phyloP scores from a whole-genome alignment of 2,329 filamentous ascomycete species.

The Apiospora koreana region DNA sequence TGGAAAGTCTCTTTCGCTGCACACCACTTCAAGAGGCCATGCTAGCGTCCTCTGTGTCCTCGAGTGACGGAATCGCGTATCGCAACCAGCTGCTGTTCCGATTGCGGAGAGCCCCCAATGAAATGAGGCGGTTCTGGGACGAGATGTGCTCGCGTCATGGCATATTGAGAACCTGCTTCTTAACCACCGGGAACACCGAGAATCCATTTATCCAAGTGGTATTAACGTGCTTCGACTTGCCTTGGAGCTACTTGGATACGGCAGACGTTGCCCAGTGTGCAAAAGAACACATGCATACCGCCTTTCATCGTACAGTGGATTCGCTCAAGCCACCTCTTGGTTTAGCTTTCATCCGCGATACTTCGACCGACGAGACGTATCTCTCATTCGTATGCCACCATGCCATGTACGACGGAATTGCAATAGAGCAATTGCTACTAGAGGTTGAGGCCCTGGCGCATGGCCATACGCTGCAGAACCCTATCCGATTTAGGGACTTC shows the following conservation, averaged over 20 bases:
- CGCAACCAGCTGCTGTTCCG: slow-evolving; percentile 71
- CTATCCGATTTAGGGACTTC: slow-evolving; percentile 64
- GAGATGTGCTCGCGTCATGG: slow-evolving; percentile 66
- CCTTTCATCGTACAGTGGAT: slow-evolving; percentile 42
- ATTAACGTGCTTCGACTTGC: slow-evolving; percentile 44
- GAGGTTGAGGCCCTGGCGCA: slow-evolving; percentile 67
- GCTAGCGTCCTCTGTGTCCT: slow-evolving; percentile 57
- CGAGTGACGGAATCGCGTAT: slow-evolving; percentile 54
- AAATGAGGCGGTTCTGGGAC: slow-evolving; percentile 62
- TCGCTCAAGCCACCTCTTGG: slow-evolving; percentile 47
- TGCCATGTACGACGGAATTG: slow-evolving; percentile 83
- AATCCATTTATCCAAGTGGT: slow-evolving; percentile 75
- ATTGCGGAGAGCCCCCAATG: slow-evolving; percentile 49
- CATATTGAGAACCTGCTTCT: slow-evolving; percentile 78
- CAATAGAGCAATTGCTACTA: slow-evolving; percentile 67
- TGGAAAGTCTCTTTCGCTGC: slow-evolving; percentile 71
- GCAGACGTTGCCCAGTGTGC: slow-evolving; percentile 22
- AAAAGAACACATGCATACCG: slow-evolving; percentile 37
- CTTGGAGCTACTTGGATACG: slow-evolving; percentile 40
- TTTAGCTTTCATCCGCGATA: slow-evolving; percentile 39
- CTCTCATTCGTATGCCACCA: slow-evolving; percentile 68
- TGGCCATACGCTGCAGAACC: slow-evolving; percentile 44
- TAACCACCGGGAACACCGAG: slow-evolving; percentile 59
- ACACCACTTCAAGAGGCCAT: slow-evolving; percentile 88
- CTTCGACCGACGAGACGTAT: slow-evolving; percentile 31